These are phyloP conservation scores for Clonostachys rosea DNA, from an alignment of 2,329 filamentous ascomycete genomes.

Conservation along the genomic window DNA sequence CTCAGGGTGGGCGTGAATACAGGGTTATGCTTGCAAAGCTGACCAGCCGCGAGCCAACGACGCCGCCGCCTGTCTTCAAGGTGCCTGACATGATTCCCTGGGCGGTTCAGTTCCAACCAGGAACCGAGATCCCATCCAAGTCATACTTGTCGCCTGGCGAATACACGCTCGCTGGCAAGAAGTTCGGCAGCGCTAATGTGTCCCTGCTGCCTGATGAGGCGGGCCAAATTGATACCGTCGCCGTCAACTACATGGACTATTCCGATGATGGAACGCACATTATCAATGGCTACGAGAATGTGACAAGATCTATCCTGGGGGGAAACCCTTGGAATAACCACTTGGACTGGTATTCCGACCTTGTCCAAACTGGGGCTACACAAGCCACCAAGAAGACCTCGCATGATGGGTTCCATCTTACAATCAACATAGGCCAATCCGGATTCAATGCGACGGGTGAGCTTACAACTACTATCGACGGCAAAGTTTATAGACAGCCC, in stretches of 20 bases:
- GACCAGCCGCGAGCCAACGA: background rate
- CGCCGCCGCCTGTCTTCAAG: background rate
- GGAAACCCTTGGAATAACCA: background rate
- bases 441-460: background rate
- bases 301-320: conserved; percentile 11
- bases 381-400: background rate
- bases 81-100: conserved; percentile 21
- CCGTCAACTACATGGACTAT: conserved; percentile 25
- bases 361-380: background rate
- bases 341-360: background rate
- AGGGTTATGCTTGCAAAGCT: conserved; percentile 30
- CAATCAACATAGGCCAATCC: background rate
- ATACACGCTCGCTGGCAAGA: background rate
- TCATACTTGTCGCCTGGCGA: background rate
- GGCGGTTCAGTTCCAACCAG: conserved; percentile 21
- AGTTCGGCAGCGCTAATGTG: background rate
- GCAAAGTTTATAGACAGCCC: background rate
- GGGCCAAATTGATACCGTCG: conserved; percentile 13
- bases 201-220: background rate
- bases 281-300: conserved; percentile 25
- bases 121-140: background rate
- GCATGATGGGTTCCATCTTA: background rate
- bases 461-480: background rate
- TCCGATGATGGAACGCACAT: conserved; percentile 24
- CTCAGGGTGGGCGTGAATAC: conserved; percentile 24